phyloP scores from a whole-genome alignment of 1,139 yeast species.

The Sugiyamaella grinbergsii region DNA sequence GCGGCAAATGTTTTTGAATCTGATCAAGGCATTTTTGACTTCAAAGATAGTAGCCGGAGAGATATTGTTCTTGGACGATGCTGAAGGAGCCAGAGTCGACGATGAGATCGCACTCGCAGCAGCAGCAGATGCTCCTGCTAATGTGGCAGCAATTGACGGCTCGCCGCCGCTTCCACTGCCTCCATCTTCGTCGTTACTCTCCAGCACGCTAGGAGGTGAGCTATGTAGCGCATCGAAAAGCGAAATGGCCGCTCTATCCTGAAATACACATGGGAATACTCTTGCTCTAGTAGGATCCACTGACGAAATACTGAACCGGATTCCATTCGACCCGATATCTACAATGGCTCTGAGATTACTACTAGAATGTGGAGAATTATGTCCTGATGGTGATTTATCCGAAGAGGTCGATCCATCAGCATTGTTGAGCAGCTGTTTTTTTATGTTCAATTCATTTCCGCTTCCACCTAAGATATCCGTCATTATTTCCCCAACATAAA shows the following conservation, averaged over 20 bases:
- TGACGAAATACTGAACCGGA: slow-evolving; percentile 66
- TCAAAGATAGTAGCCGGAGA: slow-evolving; percentile 57
- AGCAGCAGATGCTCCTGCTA: slow-evolving; percentile 3
- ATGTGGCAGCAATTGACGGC: background rate
- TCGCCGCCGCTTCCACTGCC: background rate
- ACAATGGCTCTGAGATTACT: slow-evolving; percentile 46
- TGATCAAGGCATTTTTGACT: slow-evolving; percentile 58
- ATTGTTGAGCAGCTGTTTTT: background rate
- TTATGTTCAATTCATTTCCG: background rate
- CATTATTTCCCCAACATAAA: slow-evolving; percentile 1
- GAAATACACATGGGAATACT: slow-evolving; percentile 69
- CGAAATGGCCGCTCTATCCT: slow-evolving; percentile 66
- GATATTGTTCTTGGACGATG: slow-evolving; percentile 49
- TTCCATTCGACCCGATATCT: slow-evolving; percentile 70
- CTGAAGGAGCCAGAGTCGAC: background rate
- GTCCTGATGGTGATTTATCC: background rate
- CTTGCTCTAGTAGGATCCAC: slow-evolving; percentile 65
- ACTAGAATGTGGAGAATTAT: background rate
- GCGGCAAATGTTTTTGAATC: slow-evolving; percentile 64
- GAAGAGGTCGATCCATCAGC: background rate
- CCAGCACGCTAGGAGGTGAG: slow-evolving; percentile 13
- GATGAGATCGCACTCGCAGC: slow-evolving; percentile 4
- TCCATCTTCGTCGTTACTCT: slow-evolving; percentile 15
- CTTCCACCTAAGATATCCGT: background rate
- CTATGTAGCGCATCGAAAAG: slow-evolving; percentile 53